Evolutionary conservation across 495 filamentous ascomycete genomes (phyloP).

Genomic region (Platismatia glauca): DNA sequence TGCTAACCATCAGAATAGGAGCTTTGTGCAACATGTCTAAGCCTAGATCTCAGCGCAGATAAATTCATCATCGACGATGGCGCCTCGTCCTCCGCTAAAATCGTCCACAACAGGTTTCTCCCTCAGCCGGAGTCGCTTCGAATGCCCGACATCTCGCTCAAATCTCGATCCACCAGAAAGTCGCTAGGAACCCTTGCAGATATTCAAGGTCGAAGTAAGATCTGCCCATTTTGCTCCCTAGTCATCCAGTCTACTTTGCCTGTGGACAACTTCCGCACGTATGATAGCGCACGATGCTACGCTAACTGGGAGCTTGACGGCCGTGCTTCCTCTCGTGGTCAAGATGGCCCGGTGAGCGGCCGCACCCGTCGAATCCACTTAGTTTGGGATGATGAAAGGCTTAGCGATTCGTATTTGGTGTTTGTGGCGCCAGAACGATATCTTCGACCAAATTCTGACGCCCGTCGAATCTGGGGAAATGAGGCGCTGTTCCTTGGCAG

Average conservation of each 20-base stretch:
- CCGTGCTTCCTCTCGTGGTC: not conserved
- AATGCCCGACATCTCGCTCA: constrained; percentile 5
- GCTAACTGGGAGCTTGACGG: constrained; percentile 11
- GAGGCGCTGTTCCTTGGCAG: constrained; percentile 9
- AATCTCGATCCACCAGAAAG: constrained; percentile 6
- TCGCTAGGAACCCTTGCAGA: not conserved
- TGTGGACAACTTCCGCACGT: not conserved
- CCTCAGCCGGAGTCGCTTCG: not conserved
- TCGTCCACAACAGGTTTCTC: not conserved
- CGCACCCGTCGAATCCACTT: constrained; percentile 8
- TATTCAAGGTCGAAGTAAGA: not conserved
- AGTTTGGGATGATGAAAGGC: constrained; percentile 2
- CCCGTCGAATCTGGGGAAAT: not conserved
- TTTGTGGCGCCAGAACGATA: constrained; percentile 9
- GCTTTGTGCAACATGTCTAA: not conserved
- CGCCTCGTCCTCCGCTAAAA: not conserved
- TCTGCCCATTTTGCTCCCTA: constrained; percentile 5
- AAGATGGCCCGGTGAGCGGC: not conserved
- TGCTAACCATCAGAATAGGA: constrained; percentile 1
- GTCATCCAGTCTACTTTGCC: constrained; percentile 1
- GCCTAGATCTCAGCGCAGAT: constrained; percentile 8
- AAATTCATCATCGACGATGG: constrained; percentile 6
- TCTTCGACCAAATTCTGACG: constrained; percentile 5
- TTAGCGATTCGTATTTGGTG: constrained; percentile 8
- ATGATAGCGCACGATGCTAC: constrained; percentile 3